Evolutionary conservation across 306 rosid species (phyloP).

Genomic region (Begonia fuchsioides): DNA sequence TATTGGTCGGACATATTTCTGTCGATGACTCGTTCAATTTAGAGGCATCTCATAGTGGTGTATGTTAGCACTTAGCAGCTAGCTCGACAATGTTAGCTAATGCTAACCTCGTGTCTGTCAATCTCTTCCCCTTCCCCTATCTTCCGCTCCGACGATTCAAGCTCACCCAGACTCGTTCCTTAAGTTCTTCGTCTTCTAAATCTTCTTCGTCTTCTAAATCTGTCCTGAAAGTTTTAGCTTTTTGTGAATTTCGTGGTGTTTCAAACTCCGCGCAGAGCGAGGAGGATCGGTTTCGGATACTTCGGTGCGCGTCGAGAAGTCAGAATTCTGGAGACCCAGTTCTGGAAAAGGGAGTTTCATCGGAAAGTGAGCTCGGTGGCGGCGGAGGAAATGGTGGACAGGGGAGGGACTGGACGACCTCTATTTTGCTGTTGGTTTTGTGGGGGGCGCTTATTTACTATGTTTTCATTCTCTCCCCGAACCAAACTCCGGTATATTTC

Average conservation of each 20-base stretch:
- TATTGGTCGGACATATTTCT: not conserved
- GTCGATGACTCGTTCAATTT: not conserved
- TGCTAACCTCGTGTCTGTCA: constrained; percentile 44
- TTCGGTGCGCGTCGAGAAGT: constrained; percentile 18
- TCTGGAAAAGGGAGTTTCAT: constrained; percentile 14
- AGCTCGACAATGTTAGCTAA: constrained; percentile 19
- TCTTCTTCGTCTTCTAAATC: constrained; percentile 2
- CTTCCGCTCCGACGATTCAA: constrained; percentile 11
- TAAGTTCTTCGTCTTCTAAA: constrained; percentile 9
- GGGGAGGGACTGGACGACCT: constrained; percentile 74
- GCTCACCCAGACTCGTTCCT: constrained; percentile 15
- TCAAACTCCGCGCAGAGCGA: constrained; percentile 7
- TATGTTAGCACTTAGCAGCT: too few relatives aligned
- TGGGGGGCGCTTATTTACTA: constrained; percentile 74
- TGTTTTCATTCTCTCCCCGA: constrained; percentile 56
- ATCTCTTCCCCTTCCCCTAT: constrained; percentile 24
- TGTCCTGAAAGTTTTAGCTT: constrained; percentile 1
- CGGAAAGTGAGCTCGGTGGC: constrained; percentile 10
- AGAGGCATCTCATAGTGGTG: not conserved
- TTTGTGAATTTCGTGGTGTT: constrained; percentile 5
- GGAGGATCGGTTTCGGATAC: constrained; percentile 20
- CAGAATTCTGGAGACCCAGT: constrained; percentile 24
- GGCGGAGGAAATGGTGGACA: constrained; percentile 24
- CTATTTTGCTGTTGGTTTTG: constrained; percentile 48
- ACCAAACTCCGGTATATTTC: constrained; percentile 73